Percentiles rank a stretch among this genome's conserved stretches.
Evolutionary conservation across 2,329 filamentous ascomycete species (phyloP).

Genomic region (Botrytis fragariae): DNA sequence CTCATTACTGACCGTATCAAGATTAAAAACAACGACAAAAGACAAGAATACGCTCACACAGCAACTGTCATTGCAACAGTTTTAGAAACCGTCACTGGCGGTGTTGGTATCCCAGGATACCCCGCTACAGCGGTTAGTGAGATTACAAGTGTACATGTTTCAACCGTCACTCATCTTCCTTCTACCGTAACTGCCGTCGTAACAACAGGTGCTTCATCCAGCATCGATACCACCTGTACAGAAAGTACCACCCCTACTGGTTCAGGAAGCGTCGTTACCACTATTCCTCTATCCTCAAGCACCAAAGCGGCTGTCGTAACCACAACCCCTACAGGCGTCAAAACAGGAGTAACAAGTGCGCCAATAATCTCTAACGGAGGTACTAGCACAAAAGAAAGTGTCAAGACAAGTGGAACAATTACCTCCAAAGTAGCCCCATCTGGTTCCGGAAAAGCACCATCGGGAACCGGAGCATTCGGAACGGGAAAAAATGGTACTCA

Average conservation of each 20-base stretch:
- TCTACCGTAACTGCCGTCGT: background rate
- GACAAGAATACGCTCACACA: conserved; percentile 6
- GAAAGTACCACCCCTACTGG: background rate
- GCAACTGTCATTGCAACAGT: conserved; percentile 1
- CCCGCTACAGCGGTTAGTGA: conserved; percentile 1
- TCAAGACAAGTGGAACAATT: background rate
- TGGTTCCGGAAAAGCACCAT: background rate
- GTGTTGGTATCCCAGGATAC: conserved; percentile 1
- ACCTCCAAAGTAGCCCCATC: background rate
- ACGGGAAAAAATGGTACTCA: background rate
- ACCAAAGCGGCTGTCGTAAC: background rate
- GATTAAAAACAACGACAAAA: background rate
- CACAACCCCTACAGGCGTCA: background rate
- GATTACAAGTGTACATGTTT: background rate
- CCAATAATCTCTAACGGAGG: background rate
- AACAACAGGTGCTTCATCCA: background rate
- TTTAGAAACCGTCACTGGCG: background rate
- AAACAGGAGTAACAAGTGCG: background rate
- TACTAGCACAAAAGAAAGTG: background rate
- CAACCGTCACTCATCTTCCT: background rate
- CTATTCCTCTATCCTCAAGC: background rate
- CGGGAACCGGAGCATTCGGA: background rate
- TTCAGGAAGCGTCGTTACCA: background rate
- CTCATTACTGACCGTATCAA: background rate
- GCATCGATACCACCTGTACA: background rate